These are phyloP conservation scores for Babesia bovis DNA, from an alignment of 169 alveolate species.

Conservation along the genomic window DNA sequence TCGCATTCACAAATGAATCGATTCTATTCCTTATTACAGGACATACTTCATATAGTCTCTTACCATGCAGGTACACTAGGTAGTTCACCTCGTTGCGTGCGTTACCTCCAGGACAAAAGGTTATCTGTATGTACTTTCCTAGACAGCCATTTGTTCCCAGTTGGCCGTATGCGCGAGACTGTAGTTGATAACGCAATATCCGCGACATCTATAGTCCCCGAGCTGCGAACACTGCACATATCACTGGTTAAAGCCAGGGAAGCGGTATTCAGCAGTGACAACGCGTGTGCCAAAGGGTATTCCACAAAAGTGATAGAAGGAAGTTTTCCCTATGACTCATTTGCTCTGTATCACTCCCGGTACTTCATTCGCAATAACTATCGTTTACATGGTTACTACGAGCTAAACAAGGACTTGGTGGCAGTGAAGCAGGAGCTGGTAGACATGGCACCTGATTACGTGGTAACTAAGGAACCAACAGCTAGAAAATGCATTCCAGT, in stretches of 20 bases:
- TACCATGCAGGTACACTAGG: constrained; percentile 44
- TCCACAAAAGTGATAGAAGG: constrained; percentile 16
- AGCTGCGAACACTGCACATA: constrained; percentile 13
- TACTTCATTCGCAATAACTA: constrained; percentile 43
- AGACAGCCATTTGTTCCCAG: constrained; percentile 37
- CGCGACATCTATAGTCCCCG: constrained; percentile 30
- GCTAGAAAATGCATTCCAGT: background rate
- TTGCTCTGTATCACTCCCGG: constrained; percentile 51
- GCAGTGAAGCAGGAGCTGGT: background rate
- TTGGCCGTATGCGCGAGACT: constrained; percentile 1
- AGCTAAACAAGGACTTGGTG: background rate
- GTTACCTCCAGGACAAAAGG: constrained; percentile 28
- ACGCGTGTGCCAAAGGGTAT: constrained; percentile 20
- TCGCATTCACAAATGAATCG: constrained; percentile 12
- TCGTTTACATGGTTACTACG: constrained; percentile 5
- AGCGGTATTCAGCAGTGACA: background rate
- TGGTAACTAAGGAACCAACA: background rate
- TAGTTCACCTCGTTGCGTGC: constrained; percentile 26
- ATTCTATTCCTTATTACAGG: constrained; percentile 52
- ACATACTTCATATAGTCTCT: constrained; percentile 32
- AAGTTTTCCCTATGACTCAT: constrained; percentile 47
- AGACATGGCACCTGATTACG: background rate
- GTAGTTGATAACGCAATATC: constrained; percentile 44
- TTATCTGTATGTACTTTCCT: constrained; percentile 28
- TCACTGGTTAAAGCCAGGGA: constrained; percentile 17